A percentile compares a stretch with the other conserved stretches of the same genome.
Evolutionary conservation across 345 rosid species (phyloP).

Genomic region (Streptanthus diversifolius): DNA sequence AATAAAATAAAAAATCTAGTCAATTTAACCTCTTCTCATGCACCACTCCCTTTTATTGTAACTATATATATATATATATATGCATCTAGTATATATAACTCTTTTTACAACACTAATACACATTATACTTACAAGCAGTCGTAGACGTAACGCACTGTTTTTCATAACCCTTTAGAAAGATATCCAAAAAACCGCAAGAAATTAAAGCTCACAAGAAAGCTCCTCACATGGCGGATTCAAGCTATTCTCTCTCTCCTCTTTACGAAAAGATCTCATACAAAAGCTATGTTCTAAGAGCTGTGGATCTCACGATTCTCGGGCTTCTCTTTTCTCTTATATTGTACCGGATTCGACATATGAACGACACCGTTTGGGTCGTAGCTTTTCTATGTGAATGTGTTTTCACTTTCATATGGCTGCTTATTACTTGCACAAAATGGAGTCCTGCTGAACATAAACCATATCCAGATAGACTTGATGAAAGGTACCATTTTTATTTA

Average conservation of each 20-base stretch:
- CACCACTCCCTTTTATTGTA: neutral
- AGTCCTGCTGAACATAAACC: conserved; percentile 46
- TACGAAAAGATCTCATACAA: conserved; percentile 19
- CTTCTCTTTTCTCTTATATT: conserved; percentile 34
- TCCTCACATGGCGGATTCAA: conserved; percentile 26
- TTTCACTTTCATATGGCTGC: conserved; percentile 53
- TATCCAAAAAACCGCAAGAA: neutral
- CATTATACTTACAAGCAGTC: neutral
- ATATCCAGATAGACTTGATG: conserved; percentile 43
- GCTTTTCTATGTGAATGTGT: conserved; percentile 61
- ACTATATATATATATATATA: neutral
- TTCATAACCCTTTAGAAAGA: neutral
- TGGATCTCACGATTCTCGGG: conserved; percentile 28
- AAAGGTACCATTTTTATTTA: conserved; percentile 25
- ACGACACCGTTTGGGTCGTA: conserved; percentile 51
- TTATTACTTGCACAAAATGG: conserved; percentile 50
- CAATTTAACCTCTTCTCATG: neutral
- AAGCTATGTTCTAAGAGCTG: conserved; percentile 10
- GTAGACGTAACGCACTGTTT: neutral
- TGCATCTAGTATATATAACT: neutral
- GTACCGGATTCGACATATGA: conserved; percentile 16
- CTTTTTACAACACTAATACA: neutral
- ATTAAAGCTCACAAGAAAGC: neutral
- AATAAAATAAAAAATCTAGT: too few relatives aligned
- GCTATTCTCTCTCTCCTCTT: conserved; percentile 20